Percentiles rank a stretch among this genome's conserved stretches.
These are phyloP conservation scores for Bonia amplexicaulis DNA, from an alignment of 176 grass and related monocot species.

Conservation along the genomic window DNA sequence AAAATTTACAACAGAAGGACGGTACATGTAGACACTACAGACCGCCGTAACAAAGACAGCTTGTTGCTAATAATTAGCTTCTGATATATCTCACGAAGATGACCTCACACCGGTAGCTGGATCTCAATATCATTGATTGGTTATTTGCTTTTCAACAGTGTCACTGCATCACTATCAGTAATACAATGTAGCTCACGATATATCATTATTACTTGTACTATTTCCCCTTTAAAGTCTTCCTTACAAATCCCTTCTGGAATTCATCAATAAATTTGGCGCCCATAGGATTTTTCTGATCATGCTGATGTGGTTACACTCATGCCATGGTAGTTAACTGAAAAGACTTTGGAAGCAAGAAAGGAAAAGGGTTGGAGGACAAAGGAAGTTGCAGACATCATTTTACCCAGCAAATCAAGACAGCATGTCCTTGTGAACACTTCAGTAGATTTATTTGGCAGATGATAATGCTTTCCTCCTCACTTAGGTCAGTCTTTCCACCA, in stretches of 20 bases:
- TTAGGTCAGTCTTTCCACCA: constrained; percentile 15
- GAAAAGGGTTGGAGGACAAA: neutral
- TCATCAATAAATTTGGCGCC: neutral
- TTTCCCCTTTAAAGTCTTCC: neutral
- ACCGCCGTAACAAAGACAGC: neutral
- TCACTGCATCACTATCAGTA: neutral
- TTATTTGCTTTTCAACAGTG: neutral
- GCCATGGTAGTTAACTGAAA: neutral
- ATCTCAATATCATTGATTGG: neutral
- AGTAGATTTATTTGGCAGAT: neutral
- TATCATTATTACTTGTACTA: neutral
- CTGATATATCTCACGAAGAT: neutral
- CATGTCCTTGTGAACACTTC: neutral
- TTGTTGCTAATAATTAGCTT: neutral
- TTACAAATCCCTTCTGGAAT: neutral
- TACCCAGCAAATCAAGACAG: constrained; percentile 9
- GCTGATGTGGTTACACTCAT: neutral
- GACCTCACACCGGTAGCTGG: neutral
- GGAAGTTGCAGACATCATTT: constrained; percentile 17
- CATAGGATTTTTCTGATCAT: neutral
- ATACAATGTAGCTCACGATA: neutral
- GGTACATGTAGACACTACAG: neutral
- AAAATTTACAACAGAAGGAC: neutral
- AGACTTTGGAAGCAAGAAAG: constrained; percentile 5
- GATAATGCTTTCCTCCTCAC: constrained; percentile 11